Evolutionary conservation across 2,329 filamentous ascomycete species (phyloP).

Genomic region (Fusarium tuaranense): DNA sequence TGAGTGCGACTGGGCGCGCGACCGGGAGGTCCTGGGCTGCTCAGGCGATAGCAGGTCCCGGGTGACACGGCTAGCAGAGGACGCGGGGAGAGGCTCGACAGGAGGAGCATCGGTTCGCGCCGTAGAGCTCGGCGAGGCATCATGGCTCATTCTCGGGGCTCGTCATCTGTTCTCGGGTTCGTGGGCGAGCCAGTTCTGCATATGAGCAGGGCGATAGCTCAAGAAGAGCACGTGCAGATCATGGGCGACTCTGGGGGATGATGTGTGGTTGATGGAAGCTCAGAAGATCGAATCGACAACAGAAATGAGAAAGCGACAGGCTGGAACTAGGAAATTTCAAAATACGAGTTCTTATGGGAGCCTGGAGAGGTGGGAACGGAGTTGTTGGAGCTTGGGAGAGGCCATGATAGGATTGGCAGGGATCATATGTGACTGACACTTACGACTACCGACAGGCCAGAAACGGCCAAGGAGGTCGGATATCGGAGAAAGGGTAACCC

Average conservation of each 20-base stretch:
- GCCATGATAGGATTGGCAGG: slow-evolving; percentile 43
- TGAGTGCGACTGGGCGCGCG: slow-evolving; percentile 43
- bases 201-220: slow-evolving; percentile 45
- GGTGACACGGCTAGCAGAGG: slow-evolving; percentile 34
- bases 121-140: slow-evolving; percentile 57
- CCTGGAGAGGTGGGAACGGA: slow-evolving; percentile 15
- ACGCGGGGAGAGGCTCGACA: slow-evolving; percentile 19
- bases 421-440: slow-evolving; percentile 28
- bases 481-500: slow-evolving; percentile 29
- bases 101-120: slow-evolving; percentile 46
- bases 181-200: slow-evolving; percentile 46
- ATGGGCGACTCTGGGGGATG: slow-evolving; percentile 33
- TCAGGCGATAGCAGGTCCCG: slow-evolving; percentile 27
- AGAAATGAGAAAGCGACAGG: slow-evolving; percentile 4
- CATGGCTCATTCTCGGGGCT: slow-evolving; percentile 64
- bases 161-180: slow-evolving; percentile 46
- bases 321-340: slow-evolving; percentile 18
- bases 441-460: slow-evolving; percentile 16
- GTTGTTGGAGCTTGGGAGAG: slow-evolving; percentile 32
- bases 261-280: neutral
- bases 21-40: slow-evolving; percentile 23
- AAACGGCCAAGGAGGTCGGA: neutral
- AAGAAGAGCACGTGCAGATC: slow-evolving; percentile 41
- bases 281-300: neutral
- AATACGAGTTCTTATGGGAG: slow-evolving; percentile 17